Evolutionary conservation across 1,284 basidiomycete species (phyloP).

Genomic region (Sanguinoderma infundibulare): DNA sequence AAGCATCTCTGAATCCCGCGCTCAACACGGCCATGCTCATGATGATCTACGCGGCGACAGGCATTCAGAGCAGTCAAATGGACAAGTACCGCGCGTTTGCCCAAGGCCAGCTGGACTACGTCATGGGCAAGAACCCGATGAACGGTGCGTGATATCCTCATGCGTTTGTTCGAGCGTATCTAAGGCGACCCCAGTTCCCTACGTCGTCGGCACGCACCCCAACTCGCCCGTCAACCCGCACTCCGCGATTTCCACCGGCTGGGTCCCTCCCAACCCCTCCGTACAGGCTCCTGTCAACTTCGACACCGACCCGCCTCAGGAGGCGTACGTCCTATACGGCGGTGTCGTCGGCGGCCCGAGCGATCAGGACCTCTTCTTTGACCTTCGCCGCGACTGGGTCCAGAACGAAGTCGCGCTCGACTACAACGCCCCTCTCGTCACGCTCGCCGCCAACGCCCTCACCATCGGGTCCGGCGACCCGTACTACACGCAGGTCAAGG

Average conservation of each 20-base stretch:
- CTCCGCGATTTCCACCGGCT: slow-evolving; percentile 86
- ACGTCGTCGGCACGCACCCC: slow-evolving; percentile 85
- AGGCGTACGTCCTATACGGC: slow-evolving; percentile 83
- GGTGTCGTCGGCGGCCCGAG: slow-evolving; percentile 90
- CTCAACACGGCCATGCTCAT: slow-evolving; percentile 86
- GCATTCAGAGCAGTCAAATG: slow-evolving; percentile 52
- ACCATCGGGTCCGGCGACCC: slow-evolving; percentile 76
- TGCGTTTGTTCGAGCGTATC: background rate
- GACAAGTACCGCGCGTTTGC: slow-evolving; percentile 71
- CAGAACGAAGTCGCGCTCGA: slow-evolving; percentile 82
- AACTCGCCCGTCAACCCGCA: slow-evolving; percentile 92
- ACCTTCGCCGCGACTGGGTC: slow-evolving; percentile 84
- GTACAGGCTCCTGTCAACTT: slow-evolving; percentile 46
- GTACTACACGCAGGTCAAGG: slow-evolving; percentile 72
- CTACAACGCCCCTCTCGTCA: slow-evolving; percentile 87
- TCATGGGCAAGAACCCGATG: slow-evolving; percentile 88
- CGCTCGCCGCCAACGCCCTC: slow-evolving; percentile 77
- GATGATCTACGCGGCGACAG: slow-evolving; percentile 67
- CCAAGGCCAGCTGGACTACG: slow-evolving; percentile 79
- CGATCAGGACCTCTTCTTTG: slow-evolving; percentile 76
- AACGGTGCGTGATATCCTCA: slow-evolving; percentile 46
- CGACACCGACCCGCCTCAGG: slow-evolving; percentile 71
- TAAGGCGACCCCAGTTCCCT: slow-evolving; percentile 54
- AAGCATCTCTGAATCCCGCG: slow-evolving; percentile 83
- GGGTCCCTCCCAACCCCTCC: slow-evolving; percentile 54